These are phyloP conservation scores for Kalmusia sp. DNA, from an alignment of 2,329 filamentous ascomycete genomes.

Conservation along the genomic window DNA sequence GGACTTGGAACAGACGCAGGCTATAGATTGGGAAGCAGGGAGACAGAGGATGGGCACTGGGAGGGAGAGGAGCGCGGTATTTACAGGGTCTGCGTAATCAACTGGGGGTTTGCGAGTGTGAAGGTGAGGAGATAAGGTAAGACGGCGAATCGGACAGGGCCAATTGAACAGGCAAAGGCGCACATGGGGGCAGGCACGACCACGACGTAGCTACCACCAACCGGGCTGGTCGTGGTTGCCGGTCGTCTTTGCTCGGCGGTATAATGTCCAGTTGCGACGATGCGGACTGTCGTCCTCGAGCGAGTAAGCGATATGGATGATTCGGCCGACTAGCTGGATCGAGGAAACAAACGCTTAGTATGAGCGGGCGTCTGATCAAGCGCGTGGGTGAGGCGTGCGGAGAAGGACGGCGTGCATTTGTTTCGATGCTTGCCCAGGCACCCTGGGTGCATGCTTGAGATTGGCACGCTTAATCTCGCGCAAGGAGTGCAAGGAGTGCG, in stretches of 20 bases:
- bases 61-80: not conserved
- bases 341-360: constrained; percentile 1
- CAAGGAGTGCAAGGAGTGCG: not conserved
- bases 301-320: not conserved
- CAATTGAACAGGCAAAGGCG: not conserved
- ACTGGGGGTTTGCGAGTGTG: not conserved
- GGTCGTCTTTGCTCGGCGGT: not conserved
- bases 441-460: not conserved
- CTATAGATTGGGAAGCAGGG: not conserved
- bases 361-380: not conserved
- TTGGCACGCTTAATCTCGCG: not conserved
- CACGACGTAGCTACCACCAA: constrained; percentile 1
- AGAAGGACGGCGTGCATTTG: constrained; percentile 3
- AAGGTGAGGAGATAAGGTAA: constrained; percentile 1
- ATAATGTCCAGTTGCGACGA: constrained; percentile 1
- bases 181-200: not conserved
- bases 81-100: not conserved
- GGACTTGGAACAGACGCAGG: not conserved
- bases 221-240: not conserved
- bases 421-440: not conserved
- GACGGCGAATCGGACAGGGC: not conserved
- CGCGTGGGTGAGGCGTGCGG: constrained; percentile 5
- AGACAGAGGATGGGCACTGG: not conserved
- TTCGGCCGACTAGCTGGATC: constrained; percentile 2
- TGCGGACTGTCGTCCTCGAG: not conserved